Evolutionary conservation across 2,329 filamentous ascomycete species (phyloP).

Genomic region (Chrysoporthe cubensis): DNA sequence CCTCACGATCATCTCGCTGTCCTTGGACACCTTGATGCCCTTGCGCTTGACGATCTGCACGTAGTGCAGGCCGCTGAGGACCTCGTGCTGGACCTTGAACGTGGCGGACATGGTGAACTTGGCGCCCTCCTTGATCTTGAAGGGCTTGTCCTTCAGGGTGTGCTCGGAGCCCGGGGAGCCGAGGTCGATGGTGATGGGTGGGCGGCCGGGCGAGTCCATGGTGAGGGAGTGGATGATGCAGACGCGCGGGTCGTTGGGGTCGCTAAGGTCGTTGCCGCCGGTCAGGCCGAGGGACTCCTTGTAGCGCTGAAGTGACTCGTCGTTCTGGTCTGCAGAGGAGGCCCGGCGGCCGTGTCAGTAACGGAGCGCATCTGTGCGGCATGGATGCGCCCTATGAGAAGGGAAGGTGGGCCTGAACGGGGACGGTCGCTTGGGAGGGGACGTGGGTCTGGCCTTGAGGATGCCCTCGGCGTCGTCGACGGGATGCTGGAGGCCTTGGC

Average conservation of each 20-base stretch:
- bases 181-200: conserved; percentile 88
- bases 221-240: conserved; percentile 93
- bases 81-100: conserved; percentile 97
- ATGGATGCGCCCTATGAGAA: not conserved
- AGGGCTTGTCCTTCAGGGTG: conserved; percentile 86
- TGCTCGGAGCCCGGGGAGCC: conserved; percentile 72
- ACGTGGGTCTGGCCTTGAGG: not conserved
- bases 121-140: conserved; percentile 95
- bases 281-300: conserved; percentile 93
- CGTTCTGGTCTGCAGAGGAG: conserved; percentile 61
- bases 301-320: conserved; percentile 96
- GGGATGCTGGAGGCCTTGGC: not conserved
- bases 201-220: conserved; percentile 81
- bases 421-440: not conserved
- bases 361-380: not conserved
- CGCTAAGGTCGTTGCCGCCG: conserved; percentile 71
- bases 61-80: conserved; percentile 93
- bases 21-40: conserved; percentile 85
- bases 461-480: not conserved
- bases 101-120: conserved; percentile 92
- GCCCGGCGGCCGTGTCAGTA: not conserved
- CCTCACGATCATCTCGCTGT: conserved; percentile 96
- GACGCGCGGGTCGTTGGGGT: conserved; percentile 81
- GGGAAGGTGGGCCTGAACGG: not conserved
- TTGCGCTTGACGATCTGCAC: conserved; percentile 92